These are phyloP conservation scores for Cetradonia linearis DNA, from an alignment of 495 filamentous ascomycete species.

Conservation along the genomic window DNA sequence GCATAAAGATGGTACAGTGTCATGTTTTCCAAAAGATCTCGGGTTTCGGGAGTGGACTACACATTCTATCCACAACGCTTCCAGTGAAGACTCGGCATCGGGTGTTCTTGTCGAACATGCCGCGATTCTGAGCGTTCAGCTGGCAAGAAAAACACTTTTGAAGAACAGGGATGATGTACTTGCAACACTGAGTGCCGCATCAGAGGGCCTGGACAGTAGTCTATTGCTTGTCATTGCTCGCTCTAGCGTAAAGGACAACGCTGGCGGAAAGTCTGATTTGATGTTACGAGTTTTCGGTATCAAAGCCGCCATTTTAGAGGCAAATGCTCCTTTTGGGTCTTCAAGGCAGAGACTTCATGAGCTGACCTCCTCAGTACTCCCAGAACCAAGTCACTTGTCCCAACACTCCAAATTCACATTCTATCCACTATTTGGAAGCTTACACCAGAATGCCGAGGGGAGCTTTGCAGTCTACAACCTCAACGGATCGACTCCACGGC, in stretches of 20 bases:
- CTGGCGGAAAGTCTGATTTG: neutral
- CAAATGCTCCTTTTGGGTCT: neutral
- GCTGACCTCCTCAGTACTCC: conserved; percentile 12
- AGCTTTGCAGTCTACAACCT: conserved; percentile 20
- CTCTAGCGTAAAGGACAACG: neutral
- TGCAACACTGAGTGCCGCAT: conserved; percentile 11
- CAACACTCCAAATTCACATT: conserved; percentile 13
- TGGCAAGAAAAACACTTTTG: conserved; percentile 37
- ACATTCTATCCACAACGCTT: conserved; percentile 27
- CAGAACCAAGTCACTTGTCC: conserved; percentile 10
- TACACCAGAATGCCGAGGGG: conserved; percentile 16
- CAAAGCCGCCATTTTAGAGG: neutral
- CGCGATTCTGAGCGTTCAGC: conserved; percentile 29
- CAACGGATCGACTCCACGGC: conserved; percentile 7
- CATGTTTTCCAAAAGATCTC: conserved; percentile 13
- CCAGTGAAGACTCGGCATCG: conserved; percentile 30
- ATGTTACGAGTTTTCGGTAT: conserved; percentile 5
- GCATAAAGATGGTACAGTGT: conserved; percentile 33
- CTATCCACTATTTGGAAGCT: conserved; percentile 14
- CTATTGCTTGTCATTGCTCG: conserved; percentile 19
- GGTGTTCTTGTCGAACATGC: conserved; percentile 34
- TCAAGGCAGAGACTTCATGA: neutral
- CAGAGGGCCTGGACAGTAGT: neutral
- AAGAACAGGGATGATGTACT: conserved; percentile 35
- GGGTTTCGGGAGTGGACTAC: conserved; percentile 13